Percentiles rank a stretch among this genome's conserved stretches.
These are phyloP conservation scores for Jatropha podagrica DNA, from an alignment of 441 rosid species.

Conservation along the genomic window DNA sequence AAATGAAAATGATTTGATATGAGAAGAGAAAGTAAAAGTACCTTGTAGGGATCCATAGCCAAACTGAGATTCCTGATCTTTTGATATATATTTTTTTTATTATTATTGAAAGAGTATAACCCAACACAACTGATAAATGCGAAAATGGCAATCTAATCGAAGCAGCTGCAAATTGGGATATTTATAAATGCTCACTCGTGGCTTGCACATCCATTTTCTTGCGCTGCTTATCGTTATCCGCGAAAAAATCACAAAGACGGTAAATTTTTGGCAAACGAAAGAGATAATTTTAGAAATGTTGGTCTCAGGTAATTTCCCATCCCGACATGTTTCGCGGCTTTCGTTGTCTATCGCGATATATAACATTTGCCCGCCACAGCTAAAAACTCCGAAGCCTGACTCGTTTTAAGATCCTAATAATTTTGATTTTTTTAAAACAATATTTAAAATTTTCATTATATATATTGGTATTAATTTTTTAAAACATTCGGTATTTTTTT, in stretches of 20 bases:
- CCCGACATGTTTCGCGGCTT: constrained; percentile 4
- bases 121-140: not conserved
- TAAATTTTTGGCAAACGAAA: not conserved
- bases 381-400: too few species aligned
- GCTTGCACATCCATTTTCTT: not conserved
- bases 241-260: not conserved
- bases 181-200: not conserved
- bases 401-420: too few species aligned
- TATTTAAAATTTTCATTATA: too few species aligned
- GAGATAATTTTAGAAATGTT: not conserved
- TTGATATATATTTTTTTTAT: not conserved
- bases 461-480: too few species aligned
- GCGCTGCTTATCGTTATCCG: constrained; percentile 4
- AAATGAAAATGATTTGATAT: not conserved
- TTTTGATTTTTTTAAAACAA: too few species aligned
- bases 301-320: not conserved
- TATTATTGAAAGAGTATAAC: not conserved
- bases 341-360: not conserved
- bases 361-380: too few species aligned
- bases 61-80: not conserved
- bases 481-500: too few species aligned
- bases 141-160: not conserved
- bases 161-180: not conserved
- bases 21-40: constrained; percentile 5
- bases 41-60: constrained; percentile 87